These are phyloP conservation scores for Microbotryum saponariae DNA, from an alignment of 1,284 basidiomycete species.

Conservation along the genomic window DNA sequence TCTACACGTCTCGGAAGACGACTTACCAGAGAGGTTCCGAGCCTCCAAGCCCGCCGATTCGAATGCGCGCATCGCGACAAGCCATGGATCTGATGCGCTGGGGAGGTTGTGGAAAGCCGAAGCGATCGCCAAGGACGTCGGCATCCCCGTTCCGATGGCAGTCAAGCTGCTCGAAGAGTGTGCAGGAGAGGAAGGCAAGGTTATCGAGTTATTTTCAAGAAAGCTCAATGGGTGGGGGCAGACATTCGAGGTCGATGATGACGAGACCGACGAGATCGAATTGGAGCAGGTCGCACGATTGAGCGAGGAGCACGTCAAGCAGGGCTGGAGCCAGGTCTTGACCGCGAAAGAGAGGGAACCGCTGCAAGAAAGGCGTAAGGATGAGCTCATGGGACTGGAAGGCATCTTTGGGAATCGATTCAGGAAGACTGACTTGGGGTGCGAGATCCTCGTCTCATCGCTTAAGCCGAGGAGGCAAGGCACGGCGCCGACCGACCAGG, in stretches of 20 bases:
- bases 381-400: slow-evolving; percentile 59
- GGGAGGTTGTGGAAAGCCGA: slow-evolving; percentile 75
- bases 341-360: slow-evolving; percentile 38
- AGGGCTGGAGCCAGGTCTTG: too few species aligned
- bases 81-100: slow-evolving; percentile 49
- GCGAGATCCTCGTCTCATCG: slow-evolving; percentile 37
- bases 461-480: slow-evolving; percentile 3
- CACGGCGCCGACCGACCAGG: slow-evolving; percentile 37
- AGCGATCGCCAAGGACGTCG: slow-evolving; percentile 70
- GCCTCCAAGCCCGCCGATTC: slow-evolving; percentile 39
- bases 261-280: slow-evolving; percentile 6
- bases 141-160: slow-evolving; percentile 68
- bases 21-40: slow-evolving; percentile 60
- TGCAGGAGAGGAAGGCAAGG: slow-evolving; percentile 39
- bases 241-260: slow-evolving; percentile 42
- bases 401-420: slow-evolving; percentile 48
- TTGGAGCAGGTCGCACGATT: neutral
- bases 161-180: slow-evolving; percentile 47
- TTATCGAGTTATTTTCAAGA: slow-evolving; percentile 42
- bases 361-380: slow-evolving; percentile 55
- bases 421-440: slow-evolving; percentile 28
- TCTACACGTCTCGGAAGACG: slow-evolving; percentile 68
- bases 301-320: neutral
- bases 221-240: slow-evolving; percentile 46
- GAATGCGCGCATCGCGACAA: slow-evolving; percentile 31